phyloP scores from a whole-genome alignment of 495 filamentous ascomycete genomes.

The Penicillium longicatenatum region DNA sequence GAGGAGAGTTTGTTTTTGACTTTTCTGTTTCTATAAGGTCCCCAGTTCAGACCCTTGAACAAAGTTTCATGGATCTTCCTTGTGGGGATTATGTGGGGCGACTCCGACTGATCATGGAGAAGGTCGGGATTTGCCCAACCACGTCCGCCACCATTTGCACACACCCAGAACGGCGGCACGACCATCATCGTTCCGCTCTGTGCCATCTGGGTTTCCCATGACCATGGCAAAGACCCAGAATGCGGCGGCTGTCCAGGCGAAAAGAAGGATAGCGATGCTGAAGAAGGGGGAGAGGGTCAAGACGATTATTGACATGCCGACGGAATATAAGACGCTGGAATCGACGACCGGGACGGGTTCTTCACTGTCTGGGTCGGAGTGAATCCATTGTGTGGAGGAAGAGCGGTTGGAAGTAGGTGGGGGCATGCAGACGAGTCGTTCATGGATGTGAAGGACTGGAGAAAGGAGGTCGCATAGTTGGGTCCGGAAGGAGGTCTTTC shows the following conservation, averaged over 20 bases:
- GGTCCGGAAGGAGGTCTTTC: slow-evolving; percentile 37
- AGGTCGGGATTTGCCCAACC: slow-evolving; percentile 49
- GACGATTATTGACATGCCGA: slow-evolving; percentile 47
- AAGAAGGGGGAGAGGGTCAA: slow-evolving; percentile 57
- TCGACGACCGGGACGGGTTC: slow-evolving; percentile 19
- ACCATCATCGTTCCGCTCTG: slow-evolving; percentile 63
- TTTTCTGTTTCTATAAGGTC: background rate
- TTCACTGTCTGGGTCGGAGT: slow-evolving; percentile 28
- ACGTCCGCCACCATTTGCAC: slow-evolving; percentile 62
- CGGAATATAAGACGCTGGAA: slow-evolving; percentile 31
- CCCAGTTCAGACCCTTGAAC: background rate
- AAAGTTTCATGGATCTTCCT: background rate
- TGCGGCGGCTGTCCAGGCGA: slow-evolving; percentile 60
- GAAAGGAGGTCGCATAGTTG: slow-evolving; percentile 45
- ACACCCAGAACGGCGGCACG: slow-evolving; percentile 61
- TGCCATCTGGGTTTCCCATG: slow-evolving; percentile 64
- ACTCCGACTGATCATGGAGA: slow-evolving; percentile 14
- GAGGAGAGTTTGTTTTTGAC: background rate
- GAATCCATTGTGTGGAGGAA: slow-evolving; percentile 37
- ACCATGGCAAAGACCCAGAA: slow-evolving; percentile 67
- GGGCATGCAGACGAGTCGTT: slow-evolving; percentile 39
- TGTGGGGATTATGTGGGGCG: background rate
- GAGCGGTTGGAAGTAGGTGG: slow-evolving; percentile 31
- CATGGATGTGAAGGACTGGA: slow-evolving; percentile 46
- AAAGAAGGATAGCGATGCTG: slow-evolving; percentile 53